Base-by-base conservation (phyloP, 371 early-diverging fungal species). In the Mortierella sp. region DNA sequence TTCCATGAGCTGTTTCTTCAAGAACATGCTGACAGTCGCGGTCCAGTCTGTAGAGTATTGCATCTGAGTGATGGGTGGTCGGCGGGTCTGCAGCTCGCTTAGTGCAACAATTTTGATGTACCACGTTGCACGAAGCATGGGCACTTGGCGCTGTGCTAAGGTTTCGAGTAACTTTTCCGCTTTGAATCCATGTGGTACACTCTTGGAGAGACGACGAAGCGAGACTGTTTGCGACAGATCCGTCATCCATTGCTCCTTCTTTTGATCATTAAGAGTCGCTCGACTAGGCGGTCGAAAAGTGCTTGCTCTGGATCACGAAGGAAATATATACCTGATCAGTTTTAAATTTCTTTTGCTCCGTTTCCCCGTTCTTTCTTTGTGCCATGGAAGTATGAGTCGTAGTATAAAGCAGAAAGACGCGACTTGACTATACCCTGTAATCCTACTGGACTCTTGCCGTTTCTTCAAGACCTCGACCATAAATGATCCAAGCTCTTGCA, bases 81-180 rank as follows among this genome's bases (percentile, higher is more conserved):
- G 39, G 51, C 61, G 51, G 41, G 83, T 39, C 30, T 71, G 66
- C 81, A 80, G 61, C 78, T 80, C 78, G 5, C 70, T 66, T 28
- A 76, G 52, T 0, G 70, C 91, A 7, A 89, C 86, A 31, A 91
- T 82, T 58, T 91, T 88, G 38, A 92, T 89, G 53, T 86, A 90
- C 93, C 93, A 93, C 9, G 90, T 80, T 0, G 93, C 91, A n/a
- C 92, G 82, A 42, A 85, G 64, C 55, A 91, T 78, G 0, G 93
- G 91, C 3, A 93, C 90, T 31, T 82, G 84, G 24, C 85, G 81
- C 42, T 78, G 66, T 10, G 86, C 84, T 58, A 93, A 63, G 6
- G 83, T 64, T 18, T 91, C 91, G 18, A 92, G 56, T 31, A 93
- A 61, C 39, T 85, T 86, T 23, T 88, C 90, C 9, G 87, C 86